phyloP scores from a whole-genome alignment of 768 basidiomycete species.

The Rhodotorula paludigena region DNA sequence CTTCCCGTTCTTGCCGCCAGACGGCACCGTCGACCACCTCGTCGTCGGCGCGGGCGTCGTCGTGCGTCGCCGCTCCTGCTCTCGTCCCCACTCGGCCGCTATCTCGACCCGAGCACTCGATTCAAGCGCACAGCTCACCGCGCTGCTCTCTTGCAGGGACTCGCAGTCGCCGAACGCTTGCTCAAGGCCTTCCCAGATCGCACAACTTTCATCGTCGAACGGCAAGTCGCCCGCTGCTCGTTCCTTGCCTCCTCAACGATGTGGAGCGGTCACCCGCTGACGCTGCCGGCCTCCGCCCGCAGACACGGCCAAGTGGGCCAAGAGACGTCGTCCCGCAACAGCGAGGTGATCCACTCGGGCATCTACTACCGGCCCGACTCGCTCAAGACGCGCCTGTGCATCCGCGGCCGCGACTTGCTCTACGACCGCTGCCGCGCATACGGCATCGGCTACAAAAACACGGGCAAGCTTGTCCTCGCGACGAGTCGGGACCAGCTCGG shows the following conservation, averaged over 20 bases:
- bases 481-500: conserved; percentile 56
- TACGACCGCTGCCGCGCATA: conserved; percentile 66
- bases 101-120: background rate
- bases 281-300: background rate
- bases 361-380: conserved; percentile 62
- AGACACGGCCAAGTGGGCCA: conserved; percentile 59
- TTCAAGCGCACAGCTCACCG: conserved; percentile 49
- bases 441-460: conserved; percentile 64
- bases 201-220: conserved; percentile 74
- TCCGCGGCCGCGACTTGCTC: conserved; percentile 76
- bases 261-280: background rate
- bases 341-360: conserved; percentile 83
- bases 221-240: conserved; percentile 52
- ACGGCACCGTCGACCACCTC: conserved; percentile 70
- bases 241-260: background rate
- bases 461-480: conserved; percentile 87
- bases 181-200: conserved; percentile 60
- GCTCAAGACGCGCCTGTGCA: conserved; percentile 76
- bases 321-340: conserved; percentile 84
- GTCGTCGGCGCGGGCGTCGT: conserved; percentile 76
- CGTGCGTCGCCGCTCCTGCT: conserved; percentile 10
- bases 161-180: conserved; percentile 75
- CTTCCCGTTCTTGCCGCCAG: conserved; percentile 58
- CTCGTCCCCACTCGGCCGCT: background rate
- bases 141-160: conserved; percentile 63